These are phyloP conservation scores for Ceratocystis ficicola DNA, from an alignment of 2,329 filamentous ascomycete genomes.

Conservation along the genomic window DNA sequence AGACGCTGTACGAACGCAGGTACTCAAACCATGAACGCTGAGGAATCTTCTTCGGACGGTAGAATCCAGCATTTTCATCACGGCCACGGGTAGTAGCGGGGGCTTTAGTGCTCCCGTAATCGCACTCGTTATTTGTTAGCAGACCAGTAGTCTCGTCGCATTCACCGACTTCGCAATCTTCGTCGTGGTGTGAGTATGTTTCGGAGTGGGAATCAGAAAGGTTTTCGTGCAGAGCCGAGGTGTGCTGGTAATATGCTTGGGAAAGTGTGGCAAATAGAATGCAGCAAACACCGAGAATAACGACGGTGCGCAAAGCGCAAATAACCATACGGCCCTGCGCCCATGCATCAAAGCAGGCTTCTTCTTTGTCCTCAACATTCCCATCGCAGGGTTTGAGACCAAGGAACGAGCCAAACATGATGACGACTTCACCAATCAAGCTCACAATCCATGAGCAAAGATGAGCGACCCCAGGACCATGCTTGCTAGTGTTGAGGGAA, in stretches of 20 bases:
- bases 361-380: neutral
- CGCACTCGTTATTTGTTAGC: constrained; percentile 29
- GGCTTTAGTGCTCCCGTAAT: constrained; percentile 13
- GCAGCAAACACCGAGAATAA: constrained; percentile 52
- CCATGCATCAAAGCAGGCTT: constrained; percentile 32
- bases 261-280: constrained; percentile 34
- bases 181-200: constrained; percentile 22
- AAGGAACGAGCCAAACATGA: constrained; percentile 56
- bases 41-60: constrained; percentile 73
- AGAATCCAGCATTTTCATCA: constrained; percentile 67
- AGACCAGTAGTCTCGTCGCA: constrained; percentile 52
- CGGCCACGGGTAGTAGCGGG: constrained; percentile 28
- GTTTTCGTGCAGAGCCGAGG: neutral
- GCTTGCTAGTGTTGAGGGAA: constrained; percentile 10
- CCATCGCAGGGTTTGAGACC: constrained; percentile 30
- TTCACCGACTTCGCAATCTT: constrained; percentile 32
- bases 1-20: constrained; percentile 76
- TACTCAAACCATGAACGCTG: constrained; percentile 96
- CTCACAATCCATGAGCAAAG: constrained; percentile 66
- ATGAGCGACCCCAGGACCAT: constrained; percentile 66
- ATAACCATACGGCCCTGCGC: constrained; percentile 37
- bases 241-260: constrained; percentile 11
- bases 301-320: constrained; percentile 46
- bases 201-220: constrained; percentile 12
- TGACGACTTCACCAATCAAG: constrained; percentile 57